Conservation (phyloP, 2,329 filamentous ascomycete genomes). For the Arthrobotrys iridis region DNA sequence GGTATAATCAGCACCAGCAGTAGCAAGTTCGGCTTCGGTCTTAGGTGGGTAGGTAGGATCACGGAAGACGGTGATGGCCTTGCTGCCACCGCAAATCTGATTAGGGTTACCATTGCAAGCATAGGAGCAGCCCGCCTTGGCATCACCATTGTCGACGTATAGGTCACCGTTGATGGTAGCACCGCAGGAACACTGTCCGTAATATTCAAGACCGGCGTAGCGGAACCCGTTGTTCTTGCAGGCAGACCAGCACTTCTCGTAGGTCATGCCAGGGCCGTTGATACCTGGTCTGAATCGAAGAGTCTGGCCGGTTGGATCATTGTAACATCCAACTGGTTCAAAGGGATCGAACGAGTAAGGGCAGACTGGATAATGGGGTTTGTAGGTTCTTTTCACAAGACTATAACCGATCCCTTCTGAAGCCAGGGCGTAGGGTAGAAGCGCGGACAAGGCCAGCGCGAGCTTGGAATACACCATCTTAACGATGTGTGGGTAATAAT, state of each 20-base stretch:
- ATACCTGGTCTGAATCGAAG: slow-evolving; percentile 45
- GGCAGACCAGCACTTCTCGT: slow-evolving; percentile 45
- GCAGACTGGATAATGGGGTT: slow-evolving; percentile 43
- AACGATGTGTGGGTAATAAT: not conserved
- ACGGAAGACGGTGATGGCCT: slow-evolving; percentile 28
- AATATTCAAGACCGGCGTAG: slow-evolving; percentile 49
- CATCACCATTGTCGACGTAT: slow-evolving; percentile 21
- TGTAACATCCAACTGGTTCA: slow-evolving; percentile 24
- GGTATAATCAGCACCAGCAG: slow-evolving; percentile 31
- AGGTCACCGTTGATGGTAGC: slow-evolving; percentile 5
- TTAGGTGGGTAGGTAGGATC: slow-evolving; percentile 39
- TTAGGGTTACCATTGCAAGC: slow-evolving; percentile 38
- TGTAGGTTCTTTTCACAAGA: slow-evolving; percentile 40
- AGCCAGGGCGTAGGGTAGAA: slow-evolving; percentile 37
- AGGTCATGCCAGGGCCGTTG: slow-evolving; percentile 43
- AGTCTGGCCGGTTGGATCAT: slow-evolving; percentile 29
- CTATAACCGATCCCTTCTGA: not conserved
- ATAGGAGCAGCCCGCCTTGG: slow-evolving; percentile 16
- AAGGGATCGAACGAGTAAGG: slow-evolving; percentile 31
- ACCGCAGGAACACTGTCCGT: slow-evolving; percentile 40
- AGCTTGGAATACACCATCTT: slow-evolving; percentile 32
- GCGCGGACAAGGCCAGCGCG: slow-evolving; percentile 32
- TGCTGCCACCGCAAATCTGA: slow-evolving; percentile 42
- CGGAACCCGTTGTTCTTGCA: slow-evolving; percentile 49
- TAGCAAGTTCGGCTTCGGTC: slow-evolving; percentile 21